phyloP scores from a whole-genome alignment of 306 rosid genomes.

The Gastrolobium bilobum region DNA sequence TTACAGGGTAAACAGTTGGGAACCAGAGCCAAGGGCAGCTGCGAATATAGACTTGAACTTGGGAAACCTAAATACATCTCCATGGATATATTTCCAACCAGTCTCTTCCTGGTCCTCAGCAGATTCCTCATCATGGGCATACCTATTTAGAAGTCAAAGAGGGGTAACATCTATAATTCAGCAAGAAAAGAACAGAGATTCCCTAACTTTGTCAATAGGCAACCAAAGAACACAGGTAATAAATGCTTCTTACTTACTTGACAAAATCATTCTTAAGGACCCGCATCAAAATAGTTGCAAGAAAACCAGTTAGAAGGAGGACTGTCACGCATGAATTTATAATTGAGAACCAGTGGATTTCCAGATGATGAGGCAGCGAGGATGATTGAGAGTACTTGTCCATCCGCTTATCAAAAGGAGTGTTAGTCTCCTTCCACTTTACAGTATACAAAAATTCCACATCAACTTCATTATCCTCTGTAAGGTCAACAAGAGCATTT shows the following conservation, averaged over 20 bases:
- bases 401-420: conserved; percentile 88
- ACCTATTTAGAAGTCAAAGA: conserved; percentile 54
- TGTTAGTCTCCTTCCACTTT: conserved; percentile 82
- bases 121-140: conserved; percentile 66
- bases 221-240: neutral
- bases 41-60: conserved; percentile 62
- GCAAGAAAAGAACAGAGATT: neutral
- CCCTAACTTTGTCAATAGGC: conserved; percentile 8
- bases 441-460: conserved; percentile 76
- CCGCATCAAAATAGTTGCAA: conserved; percentile 84
- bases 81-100: conserved; percentile 74
- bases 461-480: conserved; percentile 71
- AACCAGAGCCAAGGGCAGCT: conserved; percentile 72
- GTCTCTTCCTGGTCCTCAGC: conserved; percentile 71
- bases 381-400: conserved; percentile 79
- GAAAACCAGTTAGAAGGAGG: conserved; percentile 87
- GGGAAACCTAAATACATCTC: conserved; percentile 71
- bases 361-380: conserved; percentile 84
- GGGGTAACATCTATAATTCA: conserved; percentile 22
- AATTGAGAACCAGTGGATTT: conserved; percentile 94
- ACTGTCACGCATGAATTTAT: conserved; percentile 89
- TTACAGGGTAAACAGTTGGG: conserved; percentile 70
- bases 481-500: conserved; percentile 70
- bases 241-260: conserved; percentile 77
- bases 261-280: conserved; percentile 94